Conservation (phyloP, 2,329 filamentous ascomycete species). For the Cercospora zeae-maydis region DNA sequence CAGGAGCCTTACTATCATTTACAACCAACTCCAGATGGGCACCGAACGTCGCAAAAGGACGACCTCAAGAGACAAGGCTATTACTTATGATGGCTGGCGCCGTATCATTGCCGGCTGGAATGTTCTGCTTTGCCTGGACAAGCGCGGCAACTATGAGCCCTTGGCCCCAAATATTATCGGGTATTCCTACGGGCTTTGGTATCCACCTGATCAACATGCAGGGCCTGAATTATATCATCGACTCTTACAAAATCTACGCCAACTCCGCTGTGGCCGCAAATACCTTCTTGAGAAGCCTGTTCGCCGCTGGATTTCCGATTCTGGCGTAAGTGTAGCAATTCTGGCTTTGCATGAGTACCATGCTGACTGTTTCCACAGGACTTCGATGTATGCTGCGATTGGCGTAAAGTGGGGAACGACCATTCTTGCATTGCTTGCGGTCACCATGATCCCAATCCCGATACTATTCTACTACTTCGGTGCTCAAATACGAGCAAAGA, state of each 20-base stretch:
- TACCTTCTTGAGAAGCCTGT: slow-evolving; percentile 22
- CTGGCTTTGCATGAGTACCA: neutral
- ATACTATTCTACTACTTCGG: slow-evolving; percentile 36
- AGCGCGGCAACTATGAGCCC: slow-evolving; percentile 47
- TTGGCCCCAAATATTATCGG: slow-evolving; percentile 38
- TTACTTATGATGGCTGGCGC: slow-evolving; percentile 42
- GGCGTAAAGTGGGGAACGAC: slow-evolving; percentile 43
- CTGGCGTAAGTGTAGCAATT: slow-evolving; percentile 21
- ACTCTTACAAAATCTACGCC: slow-evolving; percentile 49
- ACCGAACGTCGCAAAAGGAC: slow-evolving; percentile 38
- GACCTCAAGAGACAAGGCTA: slow-evolving; percentile 43
- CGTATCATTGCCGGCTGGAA: slow-evolving; percentile 33
- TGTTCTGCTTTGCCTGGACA: slow-evolving; percentile 43
- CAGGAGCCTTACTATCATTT: slow-evolving; percentile 42
- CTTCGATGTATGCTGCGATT: slow-evolving; percentile 37
- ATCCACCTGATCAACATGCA: slow-evolving; percentile 30
- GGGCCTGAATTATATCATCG: slow-evolving; percentile 51
- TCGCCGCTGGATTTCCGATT: slow-evolving; percentile 32
- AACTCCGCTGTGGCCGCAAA: slow-evolving; percentile 24
- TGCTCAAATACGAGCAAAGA: slow-evolving; percentile 46
- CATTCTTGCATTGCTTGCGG: slow-evolving; percentile 41
- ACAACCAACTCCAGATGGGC: slow-evolving; percentile 42
- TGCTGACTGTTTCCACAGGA: slow-evolving; percentile 2
- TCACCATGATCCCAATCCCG: slow-evolving; percentile 37
- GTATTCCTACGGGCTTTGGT: slow-evolving; percentile 30